These are phyloP conservation scores for Apophysomyces variabilis DNA, from an alignment of 371 early-diverging fungal genomes.

Conservation along the genomic window DNA sequence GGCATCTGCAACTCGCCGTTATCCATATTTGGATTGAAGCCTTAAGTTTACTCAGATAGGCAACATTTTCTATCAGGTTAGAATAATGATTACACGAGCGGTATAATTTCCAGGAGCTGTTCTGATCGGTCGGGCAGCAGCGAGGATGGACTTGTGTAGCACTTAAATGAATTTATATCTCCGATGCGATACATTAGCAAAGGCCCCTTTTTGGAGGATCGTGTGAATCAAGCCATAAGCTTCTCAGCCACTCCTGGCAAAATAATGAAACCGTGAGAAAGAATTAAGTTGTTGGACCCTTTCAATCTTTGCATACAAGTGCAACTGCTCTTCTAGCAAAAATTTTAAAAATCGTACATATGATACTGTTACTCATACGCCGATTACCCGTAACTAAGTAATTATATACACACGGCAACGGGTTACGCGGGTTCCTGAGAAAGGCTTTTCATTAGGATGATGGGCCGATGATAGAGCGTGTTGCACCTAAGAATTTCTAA, in stretches of 20 bases:
- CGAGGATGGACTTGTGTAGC: background rate
- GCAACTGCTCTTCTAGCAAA: background rate
- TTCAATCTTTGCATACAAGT: background rate
- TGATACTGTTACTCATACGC: background rate
- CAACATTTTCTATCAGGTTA: background rate
- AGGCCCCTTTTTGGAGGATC: background rate
- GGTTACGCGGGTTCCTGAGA: background rate
- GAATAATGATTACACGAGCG: background rate
- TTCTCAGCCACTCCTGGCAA: background rate
- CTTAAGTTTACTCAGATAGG: too few species aligned
- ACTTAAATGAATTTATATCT: background rate
- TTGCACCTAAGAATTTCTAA: too few species aligned
- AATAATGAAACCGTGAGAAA: background rate
- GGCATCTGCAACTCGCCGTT: too few species aligned
- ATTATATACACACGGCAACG: background rate
- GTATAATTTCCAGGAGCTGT: background rate
- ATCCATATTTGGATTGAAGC: too few species aligned
- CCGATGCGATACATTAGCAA: background rate
- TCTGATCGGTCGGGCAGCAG: background rate
- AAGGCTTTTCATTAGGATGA: background rate
- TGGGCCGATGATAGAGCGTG: too few species aligned
- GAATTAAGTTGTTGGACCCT: background rate
- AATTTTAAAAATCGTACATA: background rate
- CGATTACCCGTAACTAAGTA: conserved; percentile 2
- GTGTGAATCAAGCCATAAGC: background rate